Evolutionary conservation across 192 early-diverging fungal genomes (phyloP), one percentile per base, ranked within the genome.

Genomic region (Rhizophagus prolifer): DNA sequence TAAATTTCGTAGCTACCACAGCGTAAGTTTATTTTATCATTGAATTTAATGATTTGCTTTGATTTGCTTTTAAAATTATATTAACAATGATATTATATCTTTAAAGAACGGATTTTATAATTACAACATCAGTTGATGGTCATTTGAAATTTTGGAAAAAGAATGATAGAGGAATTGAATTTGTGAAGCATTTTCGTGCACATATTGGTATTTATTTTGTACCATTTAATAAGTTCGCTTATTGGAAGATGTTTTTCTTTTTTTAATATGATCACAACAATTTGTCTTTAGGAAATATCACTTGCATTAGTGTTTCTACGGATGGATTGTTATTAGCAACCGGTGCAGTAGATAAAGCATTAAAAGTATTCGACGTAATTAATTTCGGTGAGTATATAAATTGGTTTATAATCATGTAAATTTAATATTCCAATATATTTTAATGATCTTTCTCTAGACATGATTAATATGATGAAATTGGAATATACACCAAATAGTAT

Each of bases 71-170:
- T 38, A 41, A 2, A 13, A 41, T 3, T 74, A 6, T 9, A 41
- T 62, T 16, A 38, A n/a, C 13, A 47, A 38, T 8, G 63, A 71
- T 77, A 23, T 61, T 47, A 47, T 38, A 38, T 38, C 5, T 38
- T 38, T 62, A 72, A n/a, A 92, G 91, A 75, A 95, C 91, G 8
- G 95, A 96, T 72, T 99, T 97, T 83, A 82, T 99, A 38, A 89
- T 99, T 58, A 99, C 98, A 3, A 93, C 95, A 1, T 98, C 97
- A 0, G 85, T 92, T 0, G 96, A 99, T 82, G 98, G 98, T 2
- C 97, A 97, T 76, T 89, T 99, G 16, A 99, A 99, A 82, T 99
- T 98, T 72, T 99, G 98, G 98, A 98, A 99, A 81, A 98, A 97
- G 85, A 90, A 92, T 23, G 88, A 85, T 7, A 85, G 85, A 47